These are phyloP conservation scores for Dendrocalamus latiflorus DNA, from an alignment of 202 grass and related monocot genomes.

Conservation along the genomic window DNA sequence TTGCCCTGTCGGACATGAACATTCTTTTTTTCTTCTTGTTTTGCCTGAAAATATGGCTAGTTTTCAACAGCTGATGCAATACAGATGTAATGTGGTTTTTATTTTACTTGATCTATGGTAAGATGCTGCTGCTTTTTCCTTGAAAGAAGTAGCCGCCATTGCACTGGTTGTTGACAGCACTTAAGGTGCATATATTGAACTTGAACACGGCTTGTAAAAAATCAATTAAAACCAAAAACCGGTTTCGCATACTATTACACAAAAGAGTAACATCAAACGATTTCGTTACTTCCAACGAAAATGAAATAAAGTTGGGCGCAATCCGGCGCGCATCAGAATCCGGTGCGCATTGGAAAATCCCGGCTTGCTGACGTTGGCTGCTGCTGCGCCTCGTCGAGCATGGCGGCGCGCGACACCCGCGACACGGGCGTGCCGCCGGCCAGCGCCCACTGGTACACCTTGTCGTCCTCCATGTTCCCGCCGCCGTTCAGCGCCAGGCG, in stretches of 20 bases:
- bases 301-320: too few species aligned
- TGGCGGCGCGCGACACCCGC: neutral
- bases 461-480: constrained; percentile 11
- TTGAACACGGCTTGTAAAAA: too few species aligned
- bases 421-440: neutral
- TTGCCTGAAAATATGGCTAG: constrained; percentile 26
- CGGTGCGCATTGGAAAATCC: too few species aligned
- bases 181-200: too few species aligned
- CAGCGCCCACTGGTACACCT: constrained; percentile 6
- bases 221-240: too few species aligned
- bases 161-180: neutral
- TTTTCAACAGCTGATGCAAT: neutral
- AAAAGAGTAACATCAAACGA: too few species aligned
- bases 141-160: neutral
- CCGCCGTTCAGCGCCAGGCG: neutral
- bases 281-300: too few species aligned
- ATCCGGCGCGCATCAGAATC: too few species aligned
- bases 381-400: neutral
- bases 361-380: too few species aligned
- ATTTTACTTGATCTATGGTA: neutral
- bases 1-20: neutral
- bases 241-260: too few species aligned
- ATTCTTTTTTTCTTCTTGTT: neutral
- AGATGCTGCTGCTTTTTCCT: neutral
- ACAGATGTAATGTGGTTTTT: neutral